Evolutionary conservation across 2,329 filamentous ascomycete species (phyloP).

Genomic region (Epichloe brachyelytri): DNA sequence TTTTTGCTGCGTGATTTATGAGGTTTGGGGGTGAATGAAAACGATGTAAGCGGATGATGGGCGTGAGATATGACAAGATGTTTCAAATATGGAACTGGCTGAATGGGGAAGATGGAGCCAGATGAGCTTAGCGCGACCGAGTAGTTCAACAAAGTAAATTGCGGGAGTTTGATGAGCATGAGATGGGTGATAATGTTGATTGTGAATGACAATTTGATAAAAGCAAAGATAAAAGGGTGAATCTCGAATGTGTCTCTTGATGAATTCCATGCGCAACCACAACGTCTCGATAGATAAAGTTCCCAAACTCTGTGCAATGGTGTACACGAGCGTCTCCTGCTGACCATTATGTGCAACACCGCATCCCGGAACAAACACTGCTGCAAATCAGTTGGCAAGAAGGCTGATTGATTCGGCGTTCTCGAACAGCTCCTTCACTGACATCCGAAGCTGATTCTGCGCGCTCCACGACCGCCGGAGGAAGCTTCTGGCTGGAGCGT

Average conservation of each 20-base stretch:
- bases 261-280: background rate
- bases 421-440: constrained; percentile 10
- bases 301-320: background rate
- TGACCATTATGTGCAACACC: constrained; percentile 28
- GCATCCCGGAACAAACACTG: constrained; percentile 35
- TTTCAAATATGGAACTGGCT: background rate
- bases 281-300: background rate
- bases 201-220: too few relatives aligned
- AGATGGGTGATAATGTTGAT: too few relatives aligned
- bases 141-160: too few relatives aligned
- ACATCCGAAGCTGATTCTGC: constrained; percentile 6
- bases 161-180: too few relatives aligned
- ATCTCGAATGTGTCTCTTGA: too few relatives aligned
- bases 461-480: background rate
- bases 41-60: background rate
- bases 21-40: background rate
- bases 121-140: background rate
- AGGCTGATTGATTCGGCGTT: constrained; percentile 12
- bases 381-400: constrained; percentile 40
- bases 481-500: constrained; percentile 54
- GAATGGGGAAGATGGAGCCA: background rate
- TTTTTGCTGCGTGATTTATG: background rate
- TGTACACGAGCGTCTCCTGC: background rate
- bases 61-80: background rate
- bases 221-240: too few relatives aligned